A percentile compares a stretch with the other conserved stretches of the same genome.
Conservation (phyloP, 106 monocot species). For the Phalaenopsis equestris region DNA sequence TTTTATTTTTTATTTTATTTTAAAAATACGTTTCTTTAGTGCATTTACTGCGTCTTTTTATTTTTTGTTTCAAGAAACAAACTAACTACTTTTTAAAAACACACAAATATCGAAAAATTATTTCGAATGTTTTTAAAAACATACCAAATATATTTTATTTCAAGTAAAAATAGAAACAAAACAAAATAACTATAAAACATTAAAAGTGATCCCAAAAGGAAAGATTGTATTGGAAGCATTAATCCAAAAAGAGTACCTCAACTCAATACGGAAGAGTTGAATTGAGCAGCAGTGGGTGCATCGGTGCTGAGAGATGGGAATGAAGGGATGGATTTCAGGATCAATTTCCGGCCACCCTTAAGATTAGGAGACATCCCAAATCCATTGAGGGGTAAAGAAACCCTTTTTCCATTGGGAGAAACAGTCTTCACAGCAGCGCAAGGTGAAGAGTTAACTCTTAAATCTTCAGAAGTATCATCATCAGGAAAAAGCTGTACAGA, state of each 20-base stretch:
- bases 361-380: conserved; percentile 33
- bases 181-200: too few relatives aligned
- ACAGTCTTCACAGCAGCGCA: conserved; percentile 38
- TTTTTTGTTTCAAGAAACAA: too few relatives aligned
- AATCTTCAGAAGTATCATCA: conserved; percentile 42
- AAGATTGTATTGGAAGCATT: too few relatives aligned
- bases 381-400: conserved; percentile 51
- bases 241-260: neutral
- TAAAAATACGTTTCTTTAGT: too few relatives aligned
- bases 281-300: neutral
- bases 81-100: too few relatives aligned
- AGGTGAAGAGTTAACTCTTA: conserved; percentile 32
- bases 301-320: conserved; percentile 61
- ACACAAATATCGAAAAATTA: too few relatives aligned
- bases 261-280: conserved; percentile 1
- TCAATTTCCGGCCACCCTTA: conserved; percentile 68
- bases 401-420: conserved; percentile 82
- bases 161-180: too few relatives aligned
- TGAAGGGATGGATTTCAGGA: conserved; percentile 77
- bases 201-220: too few relatives aligned
- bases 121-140: too few relatives aligned
- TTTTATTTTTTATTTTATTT: too few relatives aligned
- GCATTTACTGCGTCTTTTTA: too few relatives aligned
- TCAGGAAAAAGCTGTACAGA: conserved; percentile 15
- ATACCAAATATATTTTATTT: too few relatives aligned